These are phyloP conservation scores for Pythium guiyangense DNA, from an alignment of 352 stramenopile species.

Conservation along the genomic window DNA sequence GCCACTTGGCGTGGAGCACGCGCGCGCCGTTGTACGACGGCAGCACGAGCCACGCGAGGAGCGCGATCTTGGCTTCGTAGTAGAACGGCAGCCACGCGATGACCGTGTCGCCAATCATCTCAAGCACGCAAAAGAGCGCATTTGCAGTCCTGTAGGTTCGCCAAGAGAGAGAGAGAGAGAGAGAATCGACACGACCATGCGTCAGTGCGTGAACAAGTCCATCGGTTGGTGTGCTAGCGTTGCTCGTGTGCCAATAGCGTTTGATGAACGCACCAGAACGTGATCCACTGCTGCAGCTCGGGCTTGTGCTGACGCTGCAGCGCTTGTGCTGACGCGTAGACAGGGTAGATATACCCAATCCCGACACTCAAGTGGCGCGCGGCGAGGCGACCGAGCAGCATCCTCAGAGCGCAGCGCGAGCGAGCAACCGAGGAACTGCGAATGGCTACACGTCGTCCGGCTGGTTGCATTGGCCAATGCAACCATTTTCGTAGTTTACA, in stretches of 20 bases:
- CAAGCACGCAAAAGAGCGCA: constrained; percentile 48
- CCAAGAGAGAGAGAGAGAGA: no score
- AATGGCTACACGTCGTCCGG: not conserved
- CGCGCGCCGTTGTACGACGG: constrained; percentile 46
- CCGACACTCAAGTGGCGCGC: constrained; percentile 49
- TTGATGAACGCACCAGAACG: constrained; percentile 36
- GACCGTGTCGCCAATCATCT: constrained; percentile 54
- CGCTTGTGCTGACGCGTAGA: constrained; percentile 55
- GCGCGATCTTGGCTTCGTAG: constrained; percentile 63
- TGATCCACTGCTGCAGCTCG: constrained; percentile 61
- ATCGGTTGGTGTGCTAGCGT: not conserved
- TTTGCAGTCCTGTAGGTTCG: constrained; percentile 35
- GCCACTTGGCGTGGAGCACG: constrained; percentile 46
- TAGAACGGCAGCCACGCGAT: constrained; percentile 69
- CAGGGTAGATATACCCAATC: constrained; percentile 54
- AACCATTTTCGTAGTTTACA: no score
- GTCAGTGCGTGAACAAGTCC: no score
- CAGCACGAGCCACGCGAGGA: constrained; percentile 67
- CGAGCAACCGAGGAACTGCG: not conserved
- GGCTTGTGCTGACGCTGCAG: constrained; percentile 33
- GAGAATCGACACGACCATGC: not conserved
- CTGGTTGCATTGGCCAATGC: no score
- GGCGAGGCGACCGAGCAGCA: constrained; percentile 45
- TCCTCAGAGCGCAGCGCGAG: constrained; percentile 16
- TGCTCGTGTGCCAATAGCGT: not conserved